Evolutionary conservation across 305 asterid species (phyloP), one percentile per base, ranked within the genome.

Genomic region (Rubia peregrina): DNA sequence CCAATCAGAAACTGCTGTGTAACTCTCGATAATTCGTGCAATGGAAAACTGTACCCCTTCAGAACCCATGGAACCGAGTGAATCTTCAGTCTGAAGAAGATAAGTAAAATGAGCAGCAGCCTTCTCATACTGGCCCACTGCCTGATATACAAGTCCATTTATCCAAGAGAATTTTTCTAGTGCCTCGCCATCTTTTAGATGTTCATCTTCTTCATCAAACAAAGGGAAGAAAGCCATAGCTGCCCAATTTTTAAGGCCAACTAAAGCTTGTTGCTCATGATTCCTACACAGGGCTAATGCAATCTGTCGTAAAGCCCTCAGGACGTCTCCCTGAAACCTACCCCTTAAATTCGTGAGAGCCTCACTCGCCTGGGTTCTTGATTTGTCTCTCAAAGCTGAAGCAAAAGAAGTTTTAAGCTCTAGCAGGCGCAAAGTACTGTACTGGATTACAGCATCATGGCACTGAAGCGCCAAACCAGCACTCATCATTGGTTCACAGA

Each of bases 401-500:
- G 86, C 77, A 76, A 88, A 86, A 77, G 83, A 76, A 75, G 80
- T 81, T 71, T 86, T 83, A 69, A 90, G 80, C 79, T 95, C 98
- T 77, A 80, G 87, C 83, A 95, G 80, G 65, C 98, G 90, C 69
- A 87, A 67, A 19, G 86, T 71, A 73, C 95, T 87, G 74, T 95
- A 91, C 72, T 90, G 93, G 80, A 91, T 79, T 48, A 95, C 86
- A 73, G 96, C 92, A 85, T 88, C 89, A 78, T 91, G 95, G 76
- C 96, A 91, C 80, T 91, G 97, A 73, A 95, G 90, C 4, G 96
- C 90, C 80, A 87, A 72, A 75, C 99, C 99, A 79, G 99, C 99
- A 82, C 90, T 92, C 98, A 95, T 87, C 98, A 95, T 95, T 70
- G 98, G 99, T 85, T 95, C 99, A 80, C 87, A 88, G 73, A 95